Evolutionary conservation across 306 rosid genomes (phyloP), one percentile per base, ranked within the genome.

Genomic region (Comarum palustre): DNA sequence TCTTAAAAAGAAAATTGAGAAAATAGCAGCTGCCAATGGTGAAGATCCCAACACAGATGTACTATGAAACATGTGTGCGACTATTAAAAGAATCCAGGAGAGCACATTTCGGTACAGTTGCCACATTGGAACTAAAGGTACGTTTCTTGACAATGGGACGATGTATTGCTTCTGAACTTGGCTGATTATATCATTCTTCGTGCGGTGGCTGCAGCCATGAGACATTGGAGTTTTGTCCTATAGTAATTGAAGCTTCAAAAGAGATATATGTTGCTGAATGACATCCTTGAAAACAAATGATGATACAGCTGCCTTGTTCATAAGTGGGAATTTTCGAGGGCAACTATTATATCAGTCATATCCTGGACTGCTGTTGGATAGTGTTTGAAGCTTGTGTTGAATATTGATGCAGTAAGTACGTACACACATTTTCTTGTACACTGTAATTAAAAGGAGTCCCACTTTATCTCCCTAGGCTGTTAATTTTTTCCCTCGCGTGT

Each of bases 1-100:
- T 34, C 74, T 93, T 73, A 52, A 75, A 64, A 90, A 82, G 86
- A 91, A 94, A 75, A 24, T 89, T 54, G 63, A 84, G 83, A 90
- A 87, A 81, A 63, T 75, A 81, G 68, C 64, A 70, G 36, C 66
- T 66, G 72, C 69, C 24, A 45, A 75, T 71, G 78, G 68, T 55
- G 38, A 61, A 8, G 50, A 47, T 68, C 66, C 27, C 63, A 69
- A 16, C 27, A 20, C 65, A 32, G 58, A 74, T 27, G 61, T 22
- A 59, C 27, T 46, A 3, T 75, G 86, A 80, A 69, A 59, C 19
- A 12, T 45, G 32, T 34, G 50, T 45, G 69, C 66, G 59, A 63
- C 43, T 72, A 50, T 60, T 54, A 60, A 55, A 25, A 78, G 36
- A 31, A 41, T 32, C 54, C 60, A 39, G 54, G 52, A 66, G 68